Base-by-base conservation (phyloP, 139 green algal species). In the Chlorella sp. region DNA sequence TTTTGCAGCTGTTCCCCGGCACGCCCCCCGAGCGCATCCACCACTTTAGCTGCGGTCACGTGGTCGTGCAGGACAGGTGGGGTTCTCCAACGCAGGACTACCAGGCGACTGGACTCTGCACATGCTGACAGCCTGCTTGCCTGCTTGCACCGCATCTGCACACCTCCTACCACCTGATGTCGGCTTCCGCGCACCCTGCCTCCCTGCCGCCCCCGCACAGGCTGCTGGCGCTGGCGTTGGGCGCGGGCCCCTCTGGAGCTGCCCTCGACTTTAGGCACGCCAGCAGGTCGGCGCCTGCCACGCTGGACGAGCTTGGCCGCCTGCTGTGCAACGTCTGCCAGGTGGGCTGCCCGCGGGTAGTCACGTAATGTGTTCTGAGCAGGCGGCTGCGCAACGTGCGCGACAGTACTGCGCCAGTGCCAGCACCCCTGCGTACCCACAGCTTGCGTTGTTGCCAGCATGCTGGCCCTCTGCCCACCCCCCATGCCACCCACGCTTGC, bases 41-140 rank as follows among this genome's bases (percentile, higher is more conserved):
- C 14, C 79, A 87, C 65, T 97, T 95, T 71, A 81, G 75, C 50
- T 98, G 95, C 75, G 95, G 92, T 14, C 95, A 99, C 72, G 90
- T 99, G 27, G 86, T 99, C 2, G 74, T 38, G 3, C 33, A 45
- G 17, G 73, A 82, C 29, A 42, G 74, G 74, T 80, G 64, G 48
- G 59, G 1, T 1, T n/a, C 6, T 21, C 31, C 45, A 29, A 12
- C n/a, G 19, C 45, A 12, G n/a, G 17, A 9, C 8, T 11, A 36
- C n/a, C 59, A 43, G 12, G 38, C 21, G 38, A 36, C 62, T 55
- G 36, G 11, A 11, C 8, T 15, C 11, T 38, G 19, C 65, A 72
- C 38, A 33, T 60, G 15, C n/a, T n/a, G n/a, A n/a, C n/a, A n/a
- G 59, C 19, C 31, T 62, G 53, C 60, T 43, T 12, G n/a, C 8